Base-by-base conservation (phyloP, 2,329 filamentous ascomycete species). In the Tolypocladium album region DNA sequence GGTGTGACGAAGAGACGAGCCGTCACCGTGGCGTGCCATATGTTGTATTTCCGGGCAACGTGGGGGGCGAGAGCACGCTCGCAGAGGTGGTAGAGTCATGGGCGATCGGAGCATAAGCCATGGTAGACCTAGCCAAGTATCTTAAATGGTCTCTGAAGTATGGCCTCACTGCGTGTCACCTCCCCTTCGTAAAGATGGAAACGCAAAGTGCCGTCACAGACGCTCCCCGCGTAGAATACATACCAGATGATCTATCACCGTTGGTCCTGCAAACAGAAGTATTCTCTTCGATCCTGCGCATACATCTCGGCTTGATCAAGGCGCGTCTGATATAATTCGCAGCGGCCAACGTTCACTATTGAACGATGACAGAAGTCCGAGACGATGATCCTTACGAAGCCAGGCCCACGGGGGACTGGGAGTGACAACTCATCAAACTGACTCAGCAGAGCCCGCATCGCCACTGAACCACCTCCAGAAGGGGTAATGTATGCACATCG, bases 21-120 rank as follows among this genome's bases (percentile, higher is more conserved):
- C 77, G 79, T 52, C 78, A 78, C 67, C 70, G 71, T 0, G 78
- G 78, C 4, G 71, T 84, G 17, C 81, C 81, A 1, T 84, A 81
- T 65, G 78, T 84, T 2, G 81, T 84, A 0, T 84, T 85, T 58
- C 82, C 81, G 0, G 82, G 82, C 0, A 84, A 84, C 68, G 81
- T 85, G 2, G 82, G 81, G 1, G 72, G 70, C n/a, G 74, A 78
- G 24, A 69, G 74, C 43, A 79, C 79, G 1, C 65, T 82, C 42
- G 74, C 70, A 56, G 75, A 80, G 6, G 62, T 82, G 22, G 79
- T 81, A 13, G 59, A 60, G 39, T 58, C 59, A 6, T 68, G 66
- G 66, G 56, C 59, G 22, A 24, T 59, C 27, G 36, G 11, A 12
- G 22, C 4, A 13, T 34, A 31, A 36, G n/a, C 15, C 36, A 13